phyloP scores from a whole-genome alignment of 78 protist genomes.

The Isochrysis galbana region DNA sequence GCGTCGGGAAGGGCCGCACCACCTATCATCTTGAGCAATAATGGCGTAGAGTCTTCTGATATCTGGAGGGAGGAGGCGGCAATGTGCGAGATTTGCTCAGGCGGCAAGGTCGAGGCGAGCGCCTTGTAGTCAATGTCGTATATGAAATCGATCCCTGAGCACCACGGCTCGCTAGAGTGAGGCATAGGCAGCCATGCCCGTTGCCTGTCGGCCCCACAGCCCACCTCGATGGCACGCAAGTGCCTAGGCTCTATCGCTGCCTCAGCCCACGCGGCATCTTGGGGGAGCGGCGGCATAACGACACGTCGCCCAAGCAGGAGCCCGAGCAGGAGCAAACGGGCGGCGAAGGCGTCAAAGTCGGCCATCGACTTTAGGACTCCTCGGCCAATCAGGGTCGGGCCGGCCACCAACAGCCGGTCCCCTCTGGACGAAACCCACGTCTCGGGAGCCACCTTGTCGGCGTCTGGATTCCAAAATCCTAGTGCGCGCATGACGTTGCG shows the following conservation, averaged over 20 bases:
- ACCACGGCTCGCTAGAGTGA: conserved; percentile 13
- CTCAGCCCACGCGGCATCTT: background rate
- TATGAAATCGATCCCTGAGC: background rate
- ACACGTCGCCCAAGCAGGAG: background rate
- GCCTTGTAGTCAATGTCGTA: background rate
- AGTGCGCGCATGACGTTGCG: conserved; percentile 10
- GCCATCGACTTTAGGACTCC: background rate
- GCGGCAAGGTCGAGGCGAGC: background rate
- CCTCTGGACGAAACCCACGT: background rate
- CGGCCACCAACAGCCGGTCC: background rate
- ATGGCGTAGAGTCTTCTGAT: background rate
- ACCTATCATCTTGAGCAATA: background rate
- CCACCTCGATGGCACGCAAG: background rate
- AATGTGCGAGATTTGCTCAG: background rate
- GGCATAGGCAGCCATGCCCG: conserved; percentile 1
- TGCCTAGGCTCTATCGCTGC: background rate
- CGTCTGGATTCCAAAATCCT: background rate
- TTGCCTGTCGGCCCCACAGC: conserved; percentile 5
- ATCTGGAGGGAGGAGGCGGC: background rate
- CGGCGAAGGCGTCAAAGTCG: background rate
- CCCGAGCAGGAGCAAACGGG: background rate
- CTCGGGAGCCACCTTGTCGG: conserved; percentile 1
- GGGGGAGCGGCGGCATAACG: background rate
- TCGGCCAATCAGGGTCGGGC: background rate
- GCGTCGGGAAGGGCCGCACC: background rate